Evolutionary conservation across 2,329 filamentous ascomycete genomes (phyloP).

Genomic region (Thermothelomyces thermophilus): DNA sequence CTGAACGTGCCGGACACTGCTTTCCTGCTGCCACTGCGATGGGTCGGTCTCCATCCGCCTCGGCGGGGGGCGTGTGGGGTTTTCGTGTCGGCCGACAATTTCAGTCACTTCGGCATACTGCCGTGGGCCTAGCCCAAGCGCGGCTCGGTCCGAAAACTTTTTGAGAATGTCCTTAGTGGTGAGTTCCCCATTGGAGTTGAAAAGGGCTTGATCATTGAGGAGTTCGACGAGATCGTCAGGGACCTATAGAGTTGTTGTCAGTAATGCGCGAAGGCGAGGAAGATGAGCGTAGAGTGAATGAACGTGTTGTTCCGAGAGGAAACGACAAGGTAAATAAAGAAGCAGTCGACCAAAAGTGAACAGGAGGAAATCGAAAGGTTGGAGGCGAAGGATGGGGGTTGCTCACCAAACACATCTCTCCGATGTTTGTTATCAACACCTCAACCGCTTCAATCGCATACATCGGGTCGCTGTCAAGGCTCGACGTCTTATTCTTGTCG

Average conservation of each 20-base stretch:
- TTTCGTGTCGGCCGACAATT: conserved; percentile 50
- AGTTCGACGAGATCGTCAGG: conserved; percentile 86
- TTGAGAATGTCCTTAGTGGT: conserved; percentile 97
- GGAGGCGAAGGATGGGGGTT: too few species aligned
- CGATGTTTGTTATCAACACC: conserved; percentile 84
- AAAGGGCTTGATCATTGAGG: conserved; percentile 73
- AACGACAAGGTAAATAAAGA: too few species aligned
- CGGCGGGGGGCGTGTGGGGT: conserved; percentile 49
- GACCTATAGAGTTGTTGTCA: conserved; percentile 53
- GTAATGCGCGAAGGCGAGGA: not conserved
- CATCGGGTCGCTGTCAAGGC: conserved; percentile 82
- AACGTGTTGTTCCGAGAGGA: too few species aligned
- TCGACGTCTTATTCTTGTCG: conserved; percentile 56
- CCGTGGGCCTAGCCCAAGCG: conserved; percentile 38
- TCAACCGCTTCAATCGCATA: conserved; percentile 89
- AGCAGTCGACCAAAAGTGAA: too few species aligned
- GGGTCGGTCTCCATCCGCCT: conserved; percentile 80
- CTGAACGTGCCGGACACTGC: conserved; percentile 71
- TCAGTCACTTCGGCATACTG: conserved; percentile 55
- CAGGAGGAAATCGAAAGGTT: conserved; percentile 3
- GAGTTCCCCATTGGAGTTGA: conserved; percentile 75
- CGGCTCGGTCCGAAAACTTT: conserved; percentile 73
- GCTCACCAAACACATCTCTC: conserved; percentile 95
- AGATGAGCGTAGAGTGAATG: too few species aligned
- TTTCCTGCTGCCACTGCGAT: conserved; percentile 74